Base-by-base conservation (phyloP, 331 rosid species). In the Quercus tomentella region DNA sequence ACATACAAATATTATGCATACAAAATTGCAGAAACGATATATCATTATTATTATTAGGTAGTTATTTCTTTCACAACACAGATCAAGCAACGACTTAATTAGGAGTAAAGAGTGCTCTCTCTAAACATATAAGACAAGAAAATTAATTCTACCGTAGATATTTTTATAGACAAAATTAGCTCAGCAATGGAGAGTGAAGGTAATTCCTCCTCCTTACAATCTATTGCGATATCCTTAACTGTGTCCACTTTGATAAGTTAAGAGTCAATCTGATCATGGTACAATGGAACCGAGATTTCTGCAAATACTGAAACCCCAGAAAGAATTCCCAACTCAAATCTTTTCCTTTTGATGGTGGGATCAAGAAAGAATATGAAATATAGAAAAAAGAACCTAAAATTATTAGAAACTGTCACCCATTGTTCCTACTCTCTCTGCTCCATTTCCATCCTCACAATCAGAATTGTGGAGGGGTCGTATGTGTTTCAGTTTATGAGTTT, bases 271-370 rank as follows among this genome's bases (percentile, higher is more conserved):
- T 73, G 77, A 43, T 80, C 62, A 28, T 45, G 84, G 79, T 80
- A 78, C 82, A 76, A 79, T 82, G 21, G 79, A 84, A 86, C 94
- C 79, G 91, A 87, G 93, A 84, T 86, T 83, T 86, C 86, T 79
- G 79, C 88, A 93, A 93, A 90, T 93, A 86, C 62, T 76, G 93
- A 88, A 96, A 91, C 85, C 97, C 87, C 93, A 82, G 93, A 87
- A 88, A 89, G 78, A 85, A 73, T 82, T 84, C 93, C 94, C 97
- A 86, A 78, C 86, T 86, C 93, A 57, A 88, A 88, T 88, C 91
- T 83, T 77, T 80, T 81, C 79, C 82, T 84, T 84, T 22, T 9
- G 90, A 87, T 85, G 97, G 85, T 82, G 93, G 99, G 93, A 79
- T 82, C 81, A 87, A 83, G 84, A 73, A 88, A 86, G 82, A 76